Percentiles rank a stretch among this genome's conserved stretches.
phyloP scores from a whole-genome alignment of 768 basidiomycete species.

The Hypsizygus marmoreus region DNA sequence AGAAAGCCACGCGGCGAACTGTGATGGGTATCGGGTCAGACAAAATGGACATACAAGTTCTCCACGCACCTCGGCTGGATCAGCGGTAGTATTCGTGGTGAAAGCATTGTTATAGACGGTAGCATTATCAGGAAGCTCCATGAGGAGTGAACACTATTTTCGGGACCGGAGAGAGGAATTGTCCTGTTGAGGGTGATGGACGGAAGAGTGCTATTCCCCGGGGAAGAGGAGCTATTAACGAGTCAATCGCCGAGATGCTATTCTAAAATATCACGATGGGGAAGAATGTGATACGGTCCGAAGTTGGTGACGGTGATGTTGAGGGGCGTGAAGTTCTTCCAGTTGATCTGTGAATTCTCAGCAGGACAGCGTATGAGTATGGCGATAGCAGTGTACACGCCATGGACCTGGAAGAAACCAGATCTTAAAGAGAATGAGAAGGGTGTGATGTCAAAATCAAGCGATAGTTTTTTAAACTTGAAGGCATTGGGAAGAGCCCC shows the following conservation, averaged over 20 bases:
- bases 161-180: conserved; percentile 44
- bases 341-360: too few species aligned
- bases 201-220: conserved; percentile 24
- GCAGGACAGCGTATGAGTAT: conserved; percentile 49
- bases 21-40: conserved; percentile 5
- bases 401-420: conserved; percentile 54
- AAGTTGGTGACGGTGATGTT: conserved; percentile 29
- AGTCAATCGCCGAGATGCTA: conserved; percentile 30
- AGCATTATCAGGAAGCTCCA: conserved; percentile 57
- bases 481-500: conserved; percentile 11
- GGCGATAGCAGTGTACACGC: conserved; percentile 56
- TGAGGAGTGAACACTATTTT: conserved; percentile 48
- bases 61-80: conserved; percentile 37
- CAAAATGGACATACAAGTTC: not conserved
- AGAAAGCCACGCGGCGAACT: conserved; percentile 59
- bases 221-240: conserved; percentile 19
- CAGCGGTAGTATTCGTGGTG: conserved; percentile 49
- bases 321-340: conserved; percentile 57
- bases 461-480: not conserved
- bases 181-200: conserved; percentile 59
- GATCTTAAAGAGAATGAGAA: conserved; percentile 22
- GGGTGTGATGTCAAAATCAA: not conserved
- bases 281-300: not conserved
- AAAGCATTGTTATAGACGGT: conserved; percentile 53
- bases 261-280: too few species aligned